Conservation (phyloP, 139 green algal genomes). For the Parachlorella kessleri region DNA sequence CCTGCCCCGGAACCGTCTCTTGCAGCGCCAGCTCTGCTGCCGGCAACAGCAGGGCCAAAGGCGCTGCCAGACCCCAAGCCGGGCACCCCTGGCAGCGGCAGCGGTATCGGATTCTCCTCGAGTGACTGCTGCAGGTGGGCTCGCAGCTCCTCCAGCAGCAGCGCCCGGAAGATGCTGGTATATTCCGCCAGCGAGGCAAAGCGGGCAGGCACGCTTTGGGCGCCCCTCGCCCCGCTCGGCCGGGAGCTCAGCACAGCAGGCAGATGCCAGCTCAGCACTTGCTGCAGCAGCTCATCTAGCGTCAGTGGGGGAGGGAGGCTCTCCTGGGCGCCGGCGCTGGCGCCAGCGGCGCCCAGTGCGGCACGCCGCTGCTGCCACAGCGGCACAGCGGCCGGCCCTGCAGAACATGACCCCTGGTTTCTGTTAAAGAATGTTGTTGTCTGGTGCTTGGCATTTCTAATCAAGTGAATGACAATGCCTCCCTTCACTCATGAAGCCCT, state of each 20-base stretch:
- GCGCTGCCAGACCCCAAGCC: no score
- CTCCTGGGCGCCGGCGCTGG: not conserved
- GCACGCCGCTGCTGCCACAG: constrained; percentile 24
- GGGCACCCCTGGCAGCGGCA: no score
- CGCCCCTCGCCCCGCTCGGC: not conserved
- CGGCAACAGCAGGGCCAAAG: no score
- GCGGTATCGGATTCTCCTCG: constrained; percentile 25
- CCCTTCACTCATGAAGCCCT: no score
- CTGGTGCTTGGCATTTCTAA: not conserved
- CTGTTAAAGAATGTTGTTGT: not conserved
- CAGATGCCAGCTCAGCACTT: constrained; percentile 31
- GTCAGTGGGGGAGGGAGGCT: not conserved
- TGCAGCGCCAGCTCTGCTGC: not conserved
- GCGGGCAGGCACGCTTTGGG: constrained; percentile 20
- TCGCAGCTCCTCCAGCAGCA: constrained; percentile 63
- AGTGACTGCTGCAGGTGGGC: constrained; percentile 42
- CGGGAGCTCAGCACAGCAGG: constrained; percentile 11
- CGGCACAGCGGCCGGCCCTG: not conserved
- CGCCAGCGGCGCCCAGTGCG: not conserved
- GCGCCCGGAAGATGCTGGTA: constrained; percentile 39
- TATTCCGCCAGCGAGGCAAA: constrained; percentile 39
- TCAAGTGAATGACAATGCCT: not conserved
- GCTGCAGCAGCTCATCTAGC: constrained; percentile 32
- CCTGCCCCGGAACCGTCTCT: not conserved
- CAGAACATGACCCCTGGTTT: not conserved